phyloP scores from a whole-genome alignment of 495 filamentous ascomycete species.

The Lasiosphaeria miniovina region DNA sequence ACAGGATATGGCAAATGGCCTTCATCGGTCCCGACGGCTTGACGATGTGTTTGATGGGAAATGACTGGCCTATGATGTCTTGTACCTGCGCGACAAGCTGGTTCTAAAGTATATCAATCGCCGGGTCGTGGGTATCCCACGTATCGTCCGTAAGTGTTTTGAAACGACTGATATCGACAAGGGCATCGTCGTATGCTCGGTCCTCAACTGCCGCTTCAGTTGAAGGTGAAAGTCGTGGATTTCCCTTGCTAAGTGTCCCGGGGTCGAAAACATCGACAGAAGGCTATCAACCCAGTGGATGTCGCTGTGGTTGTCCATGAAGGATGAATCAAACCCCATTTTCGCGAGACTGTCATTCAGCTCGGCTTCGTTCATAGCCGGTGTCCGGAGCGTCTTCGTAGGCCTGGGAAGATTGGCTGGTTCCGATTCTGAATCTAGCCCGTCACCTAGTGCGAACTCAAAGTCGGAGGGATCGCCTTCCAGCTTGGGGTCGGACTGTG shows the following conservation, averaged over 20 bases:
- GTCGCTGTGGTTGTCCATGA: constrained; percentile 5
- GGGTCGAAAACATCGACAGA: constrained; percentile 4
- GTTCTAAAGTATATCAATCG: background rate
- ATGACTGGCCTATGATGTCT: background rate
- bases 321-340: constrained; percentile 6
- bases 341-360: constrained; percentile 3
- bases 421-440: constrained; percentile 3
- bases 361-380: constrained; percentile 1
- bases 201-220: background rate
- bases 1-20: background rate
- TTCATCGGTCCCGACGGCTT: background rate
- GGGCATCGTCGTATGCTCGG: background rate
- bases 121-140: background rate
- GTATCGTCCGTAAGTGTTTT: background rate
- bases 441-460: constrained; percentile 1
- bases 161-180: background rate
- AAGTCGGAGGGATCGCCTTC: constrained; percentile 3
- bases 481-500: constrained; percentile 5
- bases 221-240: background rate
- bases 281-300: constrained; percentile 4
- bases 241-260: background rate
- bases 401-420: background rate
- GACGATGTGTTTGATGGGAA: background rate
- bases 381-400: constrained; percentile 2
- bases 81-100: background rate